Evolutionary conservation across 495 filamentous ascomycete species (phyloP).

Genomic region (Aspergillus mulundensis): DNA sequence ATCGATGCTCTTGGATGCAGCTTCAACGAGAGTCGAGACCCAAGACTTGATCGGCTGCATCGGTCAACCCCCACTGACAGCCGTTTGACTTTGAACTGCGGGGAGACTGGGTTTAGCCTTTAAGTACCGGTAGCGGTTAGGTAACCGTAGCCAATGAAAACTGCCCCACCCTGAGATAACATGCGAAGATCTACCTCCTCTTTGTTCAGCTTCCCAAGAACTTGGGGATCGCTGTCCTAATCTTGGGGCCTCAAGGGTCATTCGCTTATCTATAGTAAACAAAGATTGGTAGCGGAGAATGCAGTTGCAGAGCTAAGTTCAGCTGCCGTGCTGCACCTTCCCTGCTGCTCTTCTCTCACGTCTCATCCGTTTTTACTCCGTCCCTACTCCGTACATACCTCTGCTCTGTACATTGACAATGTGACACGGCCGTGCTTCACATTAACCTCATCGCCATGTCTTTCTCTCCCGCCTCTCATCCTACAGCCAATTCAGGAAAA

Average conservation of each 20-base stretch:
- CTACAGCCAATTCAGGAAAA: conserved; percentile 1
- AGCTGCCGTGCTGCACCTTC: not conserved
- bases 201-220: not conserved
- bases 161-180: not conserved
- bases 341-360: not conserved
- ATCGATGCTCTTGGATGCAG: too few species aligned
- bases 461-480: conserved; percentile 15
- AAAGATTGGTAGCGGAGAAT: not conserved
- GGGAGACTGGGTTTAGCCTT: too few species aligned
- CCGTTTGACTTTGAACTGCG: too few species aligned
- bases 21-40: too few species aligned
- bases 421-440: conserved; percentile 6
- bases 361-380: not conserved
- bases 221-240: not conserved
- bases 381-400: not conserved
- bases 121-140: too few species aligned
- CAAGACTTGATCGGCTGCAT: not conserved
- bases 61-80: too few species aligned
- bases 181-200: not conserved
- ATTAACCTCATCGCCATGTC: conserved; percentile 26
- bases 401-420: conserved; percentile 7
- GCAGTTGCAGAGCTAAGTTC: not conserved
- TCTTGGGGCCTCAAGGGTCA: not conserved
- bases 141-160: not conserved
- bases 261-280: not conserved